Percentiles rank a stretch among this genome's conserved stretches.
Conservation (phyloP, 78 protist species). For the Guillardia theta region DNA sequence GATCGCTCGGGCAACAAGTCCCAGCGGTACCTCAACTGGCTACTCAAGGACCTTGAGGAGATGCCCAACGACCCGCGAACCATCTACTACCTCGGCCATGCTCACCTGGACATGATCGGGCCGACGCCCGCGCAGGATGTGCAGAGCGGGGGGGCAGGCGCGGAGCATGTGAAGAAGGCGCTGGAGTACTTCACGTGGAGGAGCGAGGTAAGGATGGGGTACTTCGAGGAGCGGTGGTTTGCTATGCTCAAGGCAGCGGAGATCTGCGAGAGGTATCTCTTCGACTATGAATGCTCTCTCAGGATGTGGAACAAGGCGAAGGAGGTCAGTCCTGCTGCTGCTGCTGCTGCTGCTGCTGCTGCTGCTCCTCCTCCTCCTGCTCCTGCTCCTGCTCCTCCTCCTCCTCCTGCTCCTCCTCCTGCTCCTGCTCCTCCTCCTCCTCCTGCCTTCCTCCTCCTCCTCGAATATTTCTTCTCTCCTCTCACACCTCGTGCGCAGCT, state of each 20-base stretch:
- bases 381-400: background rate
- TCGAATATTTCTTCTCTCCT: background rate
- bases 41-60: conserved; percentile 36
- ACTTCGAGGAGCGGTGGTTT: conserved; percentile 44
- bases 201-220: background rate
- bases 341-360: background rate
- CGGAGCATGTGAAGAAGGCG: background rate
- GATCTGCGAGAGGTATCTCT: background rate
- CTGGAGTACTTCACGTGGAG: background rate
- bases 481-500: background rate
- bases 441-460: background rate
- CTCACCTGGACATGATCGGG: conserved; percentile 31
- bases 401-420: background rate
- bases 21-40: background rate
- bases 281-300: background rate
- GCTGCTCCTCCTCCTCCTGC: background rate
- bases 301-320: background rate
- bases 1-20: conserved; percentile 45
- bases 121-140: background rate
- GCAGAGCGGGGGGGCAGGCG: background rate
- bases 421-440: background rate
- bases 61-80: conserved; percentile 36
- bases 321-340: background rate
- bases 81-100: conserved; percentile 44
- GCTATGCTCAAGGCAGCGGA: conserved; percentile 38